phyloP scores from a whole-genome alignment of 257 asterid species.

The Solanum bulbocastanum region DNA sequence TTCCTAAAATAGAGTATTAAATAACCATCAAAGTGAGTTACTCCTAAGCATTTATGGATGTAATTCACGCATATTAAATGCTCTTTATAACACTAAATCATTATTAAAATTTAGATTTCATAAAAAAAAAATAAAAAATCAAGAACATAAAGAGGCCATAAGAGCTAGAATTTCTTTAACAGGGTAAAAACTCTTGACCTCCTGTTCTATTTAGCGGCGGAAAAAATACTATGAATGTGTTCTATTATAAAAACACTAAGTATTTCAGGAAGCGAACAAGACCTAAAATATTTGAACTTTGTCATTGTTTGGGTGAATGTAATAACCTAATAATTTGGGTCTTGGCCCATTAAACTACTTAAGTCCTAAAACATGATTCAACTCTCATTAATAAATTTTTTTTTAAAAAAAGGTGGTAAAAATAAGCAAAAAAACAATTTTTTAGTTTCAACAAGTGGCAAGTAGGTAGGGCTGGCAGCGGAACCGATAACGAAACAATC shows the following conservation, averaged over 20 bases:
- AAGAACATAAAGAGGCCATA: background rate
- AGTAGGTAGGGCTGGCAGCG: background rate
- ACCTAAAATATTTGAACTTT: background rate
- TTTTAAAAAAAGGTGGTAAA: too few relatives aligned
- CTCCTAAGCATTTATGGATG: background rate
- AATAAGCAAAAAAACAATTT: background rate
- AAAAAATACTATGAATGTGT: background rate
- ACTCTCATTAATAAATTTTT: too few relatives aligned
- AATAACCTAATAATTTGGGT: background rate
- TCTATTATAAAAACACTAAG: background rate
- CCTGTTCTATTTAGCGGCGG: background rate
- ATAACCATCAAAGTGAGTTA: background rate
- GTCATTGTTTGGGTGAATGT: too few relatives aligned
- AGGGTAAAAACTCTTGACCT: background rate
- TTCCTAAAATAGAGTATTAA: background rate
- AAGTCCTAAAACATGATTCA: background rate
- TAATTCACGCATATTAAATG: background rate
- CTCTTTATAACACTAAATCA: background rate
- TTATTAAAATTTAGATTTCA: background rate
- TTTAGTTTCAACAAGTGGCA: background rate
- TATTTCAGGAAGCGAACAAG: background rate
- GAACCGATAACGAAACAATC: too few relatives aligned
- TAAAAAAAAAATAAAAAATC: too few relatives aligned
- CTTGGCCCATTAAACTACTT: background rate
- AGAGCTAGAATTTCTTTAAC: background rate